These are phyloP conservation scores for Tetraselmis chui DNA, from an alignment of 139 green algal species.

Conservation along the genomic window DNA sequence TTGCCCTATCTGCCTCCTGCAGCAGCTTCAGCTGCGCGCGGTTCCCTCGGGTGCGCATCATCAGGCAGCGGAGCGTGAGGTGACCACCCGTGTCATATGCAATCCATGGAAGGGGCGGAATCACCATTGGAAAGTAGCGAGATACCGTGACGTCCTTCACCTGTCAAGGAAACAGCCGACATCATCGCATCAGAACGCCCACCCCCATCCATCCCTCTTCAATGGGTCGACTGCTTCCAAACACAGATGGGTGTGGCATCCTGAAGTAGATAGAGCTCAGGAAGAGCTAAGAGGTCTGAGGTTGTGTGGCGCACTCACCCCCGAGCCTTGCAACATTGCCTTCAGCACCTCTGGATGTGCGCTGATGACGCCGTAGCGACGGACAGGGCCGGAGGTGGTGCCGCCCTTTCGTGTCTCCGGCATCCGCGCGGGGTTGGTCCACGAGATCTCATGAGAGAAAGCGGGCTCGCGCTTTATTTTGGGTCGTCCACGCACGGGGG, in stretches of 20 bases:
- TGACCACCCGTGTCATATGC: conserved; percentile 47
- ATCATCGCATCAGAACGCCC: conserved; percentile 25
- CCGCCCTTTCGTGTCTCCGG: too few relatives aligned
- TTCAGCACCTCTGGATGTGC: too few relatives aligned
- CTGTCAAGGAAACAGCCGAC: conserved; percentile 20
- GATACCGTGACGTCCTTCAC: conserved; percentile 9
- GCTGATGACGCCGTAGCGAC: too few relatives aligned
- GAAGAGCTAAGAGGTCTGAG: not conserved
- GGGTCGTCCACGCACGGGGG: too few relatives aligned
- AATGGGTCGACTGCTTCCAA: too few relatives aligned
- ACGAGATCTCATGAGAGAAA: too few relatives aligned
- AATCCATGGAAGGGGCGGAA: conserved; percentile 65
- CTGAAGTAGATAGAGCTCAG: not conserved
- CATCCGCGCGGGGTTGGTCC: too few relatives aligned
- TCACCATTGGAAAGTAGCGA: conserved; percentile 63
- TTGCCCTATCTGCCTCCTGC: conserved; percentile 20
- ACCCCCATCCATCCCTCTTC: too few relatives aligned
- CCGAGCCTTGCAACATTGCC: not conserved
- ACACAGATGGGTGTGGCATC: conserved; percentile 31
- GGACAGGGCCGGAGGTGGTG: too few relatives aligned
- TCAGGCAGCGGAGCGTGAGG: conserved; percentile 34
- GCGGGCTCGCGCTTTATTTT: too few relatives aligned
- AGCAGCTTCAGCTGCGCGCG: conserved; percentile 27
- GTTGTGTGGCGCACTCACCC: not conserved
- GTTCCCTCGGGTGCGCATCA: conserved; percentile 45